Conservation (phyloP, 2,329 filamentous ascomycete genomes). For the Penicillium thymicola region DNA sequence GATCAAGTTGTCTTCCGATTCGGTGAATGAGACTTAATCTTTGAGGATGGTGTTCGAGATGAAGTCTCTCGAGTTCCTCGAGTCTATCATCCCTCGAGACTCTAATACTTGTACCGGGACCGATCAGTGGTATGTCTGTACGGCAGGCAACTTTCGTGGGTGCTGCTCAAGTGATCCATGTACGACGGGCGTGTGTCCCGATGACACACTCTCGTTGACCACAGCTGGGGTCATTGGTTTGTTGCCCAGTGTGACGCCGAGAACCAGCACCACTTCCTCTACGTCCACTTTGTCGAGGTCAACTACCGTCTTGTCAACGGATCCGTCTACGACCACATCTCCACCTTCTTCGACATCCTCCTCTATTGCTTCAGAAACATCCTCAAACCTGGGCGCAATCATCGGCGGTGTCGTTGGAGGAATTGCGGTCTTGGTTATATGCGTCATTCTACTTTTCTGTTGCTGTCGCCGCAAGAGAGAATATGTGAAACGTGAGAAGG, state of each 20-base stretch:
- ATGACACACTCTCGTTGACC: conserved; percentile 5
- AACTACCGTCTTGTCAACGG: neutral
- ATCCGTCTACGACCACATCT: neutral
- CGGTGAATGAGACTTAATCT: neutral
- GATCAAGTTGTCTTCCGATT: neutral
- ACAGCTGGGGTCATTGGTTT: neutral
- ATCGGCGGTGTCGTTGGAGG: conserved; percentile 26
- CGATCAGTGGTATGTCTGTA: conserved; percentile 30
- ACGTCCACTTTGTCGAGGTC: conserved; percentile 1
- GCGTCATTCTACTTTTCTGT: conserved; percentile 12
- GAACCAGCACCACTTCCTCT: conserved; percentile 3
- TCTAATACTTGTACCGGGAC: conserved; percentile 15
- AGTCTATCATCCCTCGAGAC: conserved; percentile 8
- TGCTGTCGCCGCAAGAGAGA: conserved; percentile 19
- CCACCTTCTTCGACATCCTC: neutral
- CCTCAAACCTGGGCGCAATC: conserved; percentile 13
- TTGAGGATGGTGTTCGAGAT: neutral
- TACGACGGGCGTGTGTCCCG: conserved; percentile 28
- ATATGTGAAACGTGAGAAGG: neutral
- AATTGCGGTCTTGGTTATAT: conserved; percentile 10
- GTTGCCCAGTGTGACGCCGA: neutral
- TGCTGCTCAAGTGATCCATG: conserved; percentile 37
- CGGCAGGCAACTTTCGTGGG: conserved; percentile 23
- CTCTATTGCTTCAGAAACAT: neutral
- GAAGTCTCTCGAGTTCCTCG: conserved; percentile 1